These are phyloP conservation scores for Ambrosia artemisiifolia DNA, from an alignment of 129 eudicot species.

Conservation along the genomic window DNA sequence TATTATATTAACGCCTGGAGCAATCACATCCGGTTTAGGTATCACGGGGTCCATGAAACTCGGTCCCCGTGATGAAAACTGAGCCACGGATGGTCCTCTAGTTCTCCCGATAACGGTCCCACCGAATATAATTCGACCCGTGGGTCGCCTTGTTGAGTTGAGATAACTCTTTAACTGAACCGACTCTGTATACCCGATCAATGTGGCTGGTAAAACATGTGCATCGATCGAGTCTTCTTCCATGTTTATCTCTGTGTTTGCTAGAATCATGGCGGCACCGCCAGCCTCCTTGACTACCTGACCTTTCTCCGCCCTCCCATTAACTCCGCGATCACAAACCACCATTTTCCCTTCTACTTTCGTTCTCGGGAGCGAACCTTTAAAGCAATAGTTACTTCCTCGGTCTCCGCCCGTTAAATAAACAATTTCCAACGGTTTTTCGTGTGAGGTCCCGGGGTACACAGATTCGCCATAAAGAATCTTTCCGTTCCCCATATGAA, in stretches of 20 bases:
- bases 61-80: conserved; percentile 94
- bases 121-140: conserved; percentile 61
- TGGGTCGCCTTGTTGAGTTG: conserved; percentile 62
- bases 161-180: conserved; percentile 50
- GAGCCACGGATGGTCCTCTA: conserved; percentile 88
- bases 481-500: conserved; percentile 54
- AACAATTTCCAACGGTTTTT: conserved; percentile 55
- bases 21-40: conserved; percentile 88
- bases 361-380: conserved; percentile 66
- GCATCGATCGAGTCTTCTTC: conserved; percentile 92
- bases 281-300: conserved; percentile 79
- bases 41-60: conserved; percentile 70
- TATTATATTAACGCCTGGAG: conserved; percentile 91
- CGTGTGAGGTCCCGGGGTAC: conserved; percentile 66
- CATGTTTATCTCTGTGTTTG: conserved; percentile 72
- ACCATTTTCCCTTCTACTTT: conserved; percentile 85
- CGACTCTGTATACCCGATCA: conserved; percentile 67
- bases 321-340: conserved; percentile 82
- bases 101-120: conserved; percentile 69
- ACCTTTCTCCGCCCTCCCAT: conserved; percentile 91
- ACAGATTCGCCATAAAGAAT: conserved; percentile 80
- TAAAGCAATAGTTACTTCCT: conserved; percentile 71
- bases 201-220: conserved; percentile 88
- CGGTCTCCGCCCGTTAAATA: conserved; percentile 47
- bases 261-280: conserved; percentile 86